Conservation (phyloP, 202 grass and related monocot species). For the Elaeis oleifera region DNA sequence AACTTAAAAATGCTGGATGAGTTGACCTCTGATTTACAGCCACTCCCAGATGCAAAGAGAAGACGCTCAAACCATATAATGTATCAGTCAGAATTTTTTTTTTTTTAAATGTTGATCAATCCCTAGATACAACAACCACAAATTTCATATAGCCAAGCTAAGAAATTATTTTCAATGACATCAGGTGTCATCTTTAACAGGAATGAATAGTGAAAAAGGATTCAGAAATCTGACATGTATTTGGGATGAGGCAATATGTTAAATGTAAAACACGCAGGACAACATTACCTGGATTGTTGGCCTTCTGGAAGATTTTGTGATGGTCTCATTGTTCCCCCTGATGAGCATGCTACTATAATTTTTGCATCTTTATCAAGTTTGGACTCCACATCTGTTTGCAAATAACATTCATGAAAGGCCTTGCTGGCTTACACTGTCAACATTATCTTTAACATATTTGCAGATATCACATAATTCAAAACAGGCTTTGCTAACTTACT, state of each 20-base stretch:
- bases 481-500: constrained; percentile 24
- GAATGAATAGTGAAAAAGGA: too few relatives aligned
- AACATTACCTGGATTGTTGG: constrained; percentile 69
- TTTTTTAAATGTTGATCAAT: too few relatives aligned
- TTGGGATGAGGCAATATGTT: too few relatives aligned
- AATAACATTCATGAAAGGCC: constrained; percentile 2
- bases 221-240: too few relatives aligned
- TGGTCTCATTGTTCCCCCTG: constrained; percentile 78
- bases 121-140: not conserved
- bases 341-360: constrained; percentile 90
- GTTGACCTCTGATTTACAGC: too few relatives aligned
- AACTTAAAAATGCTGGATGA: too few relatives aligned
- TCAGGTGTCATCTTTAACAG: too few relatives aligned
- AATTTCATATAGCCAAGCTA: not conserved
- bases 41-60: too few relatives aligned
- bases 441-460: not conserved
- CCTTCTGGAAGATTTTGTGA: constrained; percentile 91
- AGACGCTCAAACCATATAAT: too few relatives aligned
- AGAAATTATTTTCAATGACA: not conserved
- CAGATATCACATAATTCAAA: not conserved
- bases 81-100: too few relatives aligned
- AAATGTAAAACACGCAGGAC: not conserved
- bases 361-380: constrained; percentile 84
- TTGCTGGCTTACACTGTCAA: too few relatives aligned
- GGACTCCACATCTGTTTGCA: constrained; percentile 48